Conservation (phyloP, 306 rosid genomes). For the Bauhinia variegata region DNA sequence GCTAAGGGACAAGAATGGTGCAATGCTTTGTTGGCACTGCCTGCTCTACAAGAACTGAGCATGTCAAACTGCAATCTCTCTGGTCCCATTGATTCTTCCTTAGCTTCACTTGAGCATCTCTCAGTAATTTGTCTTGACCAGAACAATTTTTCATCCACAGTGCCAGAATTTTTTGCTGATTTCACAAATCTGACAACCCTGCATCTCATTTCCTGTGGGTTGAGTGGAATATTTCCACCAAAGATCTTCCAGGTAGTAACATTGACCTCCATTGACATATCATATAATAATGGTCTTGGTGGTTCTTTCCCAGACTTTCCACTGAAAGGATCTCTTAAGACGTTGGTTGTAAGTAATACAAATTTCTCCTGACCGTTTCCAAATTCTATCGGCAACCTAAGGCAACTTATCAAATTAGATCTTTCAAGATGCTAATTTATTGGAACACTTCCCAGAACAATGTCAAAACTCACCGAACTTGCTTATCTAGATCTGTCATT, state of each 20-base stretch:
- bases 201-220: no score
- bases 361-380: conserved; percentile 30
- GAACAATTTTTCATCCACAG: conserved; percentile 36
- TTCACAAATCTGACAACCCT: no score
- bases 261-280: no score
- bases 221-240: no score
- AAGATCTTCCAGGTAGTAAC: no score
- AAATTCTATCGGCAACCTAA: conserved; percentile 20
- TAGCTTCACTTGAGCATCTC: conserved; percentile 21
- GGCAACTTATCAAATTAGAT: not conserved
- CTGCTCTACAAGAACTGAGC: no score
- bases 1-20: no score
- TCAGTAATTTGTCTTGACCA: conserved; percentile 28
- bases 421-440: not conserved
- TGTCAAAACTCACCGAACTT: conserved; percentile 20
- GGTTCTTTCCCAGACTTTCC: conserved; percentile 43
- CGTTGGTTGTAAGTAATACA: not conserved
- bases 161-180: conserved; percentile 42
- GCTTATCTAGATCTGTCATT: not conserved
- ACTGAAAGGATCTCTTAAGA: conserved; percentile 10
- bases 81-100: conserved; percentile 39
- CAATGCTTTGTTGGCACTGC: no score
- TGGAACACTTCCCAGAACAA: not conserved
- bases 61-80: conserved; percentile 46
- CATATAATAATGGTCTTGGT: not conserved